Evolutionary conservation across 345 rosid species (phyloP), one percentile per base, ranked within the genome.

Genomic region (Xanthoceras sorbifolium): DNA sequence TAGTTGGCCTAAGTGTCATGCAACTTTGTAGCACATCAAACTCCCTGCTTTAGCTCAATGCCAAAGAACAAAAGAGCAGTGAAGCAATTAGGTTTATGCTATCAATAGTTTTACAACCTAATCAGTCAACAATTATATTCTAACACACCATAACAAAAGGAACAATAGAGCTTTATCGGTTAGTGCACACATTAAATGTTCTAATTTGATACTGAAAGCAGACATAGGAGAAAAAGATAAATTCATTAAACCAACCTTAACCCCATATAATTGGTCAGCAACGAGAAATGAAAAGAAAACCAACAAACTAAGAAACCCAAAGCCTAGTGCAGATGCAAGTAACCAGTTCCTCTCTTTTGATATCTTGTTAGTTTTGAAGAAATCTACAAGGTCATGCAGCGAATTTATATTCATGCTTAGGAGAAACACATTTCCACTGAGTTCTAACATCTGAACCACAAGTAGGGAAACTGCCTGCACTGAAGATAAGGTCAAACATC

Each of bases 381-480:
- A 74, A 79, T 77, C 76, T 54, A 76, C 40, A 67, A 88, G 82
- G 79, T 80, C 73, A 69, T 50, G 72, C 6, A 87, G 84, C n/a
- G 92, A 87, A 71, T 80, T 86, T 22, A 88, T 75, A 22, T 88
- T 84, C 83, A 26, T 67, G 70, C 70, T 84, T 57, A 94, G 92
- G 26, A 94, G 85, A 61, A 86, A 66, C 46, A 94, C 9, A 71
- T 87, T 78, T 36, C 85, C 91, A 25, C 77, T 8, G 40, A 94
- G 89, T 87, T 94, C 97, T 62, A 87, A 68, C 61, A 75, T 66
- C 76, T 91, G 91, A 61, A 93, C 57, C 29, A 57, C 73, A 29
- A 94, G 82, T 68, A 94, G 80, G 17, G 92, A 94, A 8, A 88
- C 31, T 62, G 86, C 91, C 97, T 94, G 88, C 74, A 71, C 23